Conservation (phyloP, 1,284 basidiomycete species). For the Cryptococcus jaspeensis region DNA sequence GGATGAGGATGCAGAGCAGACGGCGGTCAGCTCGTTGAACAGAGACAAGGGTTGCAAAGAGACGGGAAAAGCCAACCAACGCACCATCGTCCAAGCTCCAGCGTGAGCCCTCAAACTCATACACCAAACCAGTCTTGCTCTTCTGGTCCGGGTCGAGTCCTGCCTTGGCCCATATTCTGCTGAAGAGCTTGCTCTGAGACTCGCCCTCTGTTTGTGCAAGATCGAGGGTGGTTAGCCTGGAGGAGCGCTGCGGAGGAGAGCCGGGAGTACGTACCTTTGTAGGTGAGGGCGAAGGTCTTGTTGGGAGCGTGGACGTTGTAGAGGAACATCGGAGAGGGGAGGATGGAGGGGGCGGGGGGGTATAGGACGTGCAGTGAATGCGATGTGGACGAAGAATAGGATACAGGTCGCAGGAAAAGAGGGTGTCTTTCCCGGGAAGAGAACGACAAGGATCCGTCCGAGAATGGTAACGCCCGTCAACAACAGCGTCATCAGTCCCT, state of each 20-base stretch:
- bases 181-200: constrained; percentile 27
- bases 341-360: not conserved
- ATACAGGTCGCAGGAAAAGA: too few species aligned
- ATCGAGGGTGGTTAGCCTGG: not conserved
- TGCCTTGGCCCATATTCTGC: constrained; percentile 28
- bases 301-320: constrained; percentile 50
- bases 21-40: too few species aligned
- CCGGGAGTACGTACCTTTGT: constrained; percentile 26
- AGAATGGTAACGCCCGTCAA: too few species aligned
- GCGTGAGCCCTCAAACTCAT: constrained; percentile 46
- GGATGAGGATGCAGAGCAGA: not conserved
- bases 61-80: constrained; percentile 16
- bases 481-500: too few species aligned
- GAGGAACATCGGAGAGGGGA: constrained; percentile 31
- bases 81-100: constrained; percentile 51
- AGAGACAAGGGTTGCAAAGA: not conserved
- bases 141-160: constrained; percentile 4
- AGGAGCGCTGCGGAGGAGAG: not conserved
- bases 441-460: too few species aligned
- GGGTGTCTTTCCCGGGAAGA: too few species aligned
- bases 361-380: too few species aligned
- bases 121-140: constrained; percentile 40
- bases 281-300: constrained; percentile 44
- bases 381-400: too few species aligned
- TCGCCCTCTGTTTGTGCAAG: constrained; percentile 33